Evolutionary conservation across 148 eudicot species (phyloP).

Genomic region (Salicornia ramosissima): DNA sequence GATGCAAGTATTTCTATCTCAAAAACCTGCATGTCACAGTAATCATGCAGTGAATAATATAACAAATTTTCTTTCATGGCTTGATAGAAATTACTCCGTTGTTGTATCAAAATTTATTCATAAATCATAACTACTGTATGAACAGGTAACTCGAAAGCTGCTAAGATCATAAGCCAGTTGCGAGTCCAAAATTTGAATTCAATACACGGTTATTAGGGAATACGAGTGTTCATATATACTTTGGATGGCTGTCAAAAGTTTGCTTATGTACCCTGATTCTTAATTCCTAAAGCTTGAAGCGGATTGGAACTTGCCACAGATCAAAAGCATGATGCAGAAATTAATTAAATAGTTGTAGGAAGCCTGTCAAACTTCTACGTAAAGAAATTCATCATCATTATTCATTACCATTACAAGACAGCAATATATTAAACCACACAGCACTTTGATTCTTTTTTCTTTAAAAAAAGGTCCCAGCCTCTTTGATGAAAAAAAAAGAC

Average conservation of each 20-base stretch:
- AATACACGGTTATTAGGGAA: background rate
- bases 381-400: background rate
- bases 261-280: background rate
- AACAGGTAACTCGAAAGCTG: background rate
- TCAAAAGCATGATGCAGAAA: background rate
- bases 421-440: background rate
- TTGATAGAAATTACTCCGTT: background rate
- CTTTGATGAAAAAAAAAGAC: no score
- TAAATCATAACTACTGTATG: background rate
- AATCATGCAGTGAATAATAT: no score
- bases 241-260: background rate
- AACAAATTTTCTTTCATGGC: no score
- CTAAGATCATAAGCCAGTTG: background rate
- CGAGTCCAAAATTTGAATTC: background rate
- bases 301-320: background rate
- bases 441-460: background rate
- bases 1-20: no score
- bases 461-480: no score
- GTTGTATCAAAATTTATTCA: no score
- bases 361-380: background rate
- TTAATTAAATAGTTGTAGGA: background rate
- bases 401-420: background rate
- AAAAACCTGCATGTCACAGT: no score
- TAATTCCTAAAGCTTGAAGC: background rate
- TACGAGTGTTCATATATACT: background rate